Conservation (phyloP, 495 filamentous ascomycete genomes). For the Tuber calosporum region DNA sequence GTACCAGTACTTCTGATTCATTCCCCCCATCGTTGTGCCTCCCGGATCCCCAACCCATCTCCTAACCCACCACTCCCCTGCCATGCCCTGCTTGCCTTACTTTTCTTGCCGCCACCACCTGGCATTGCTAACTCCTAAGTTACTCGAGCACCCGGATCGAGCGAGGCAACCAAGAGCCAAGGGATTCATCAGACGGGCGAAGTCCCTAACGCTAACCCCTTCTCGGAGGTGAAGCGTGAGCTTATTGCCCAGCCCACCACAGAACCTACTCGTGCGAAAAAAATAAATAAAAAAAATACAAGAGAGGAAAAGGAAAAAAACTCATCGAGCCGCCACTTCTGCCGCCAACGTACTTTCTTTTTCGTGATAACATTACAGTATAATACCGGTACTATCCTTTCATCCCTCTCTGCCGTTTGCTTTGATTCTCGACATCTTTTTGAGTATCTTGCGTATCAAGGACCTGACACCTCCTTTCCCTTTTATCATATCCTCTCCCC, state of each 20-base stretch:
- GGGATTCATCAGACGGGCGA: not conserved
- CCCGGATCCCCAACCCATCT: not conserved
- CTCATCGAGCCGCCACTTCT: not conserved
- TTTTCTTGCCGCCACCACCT: too few species aligned
- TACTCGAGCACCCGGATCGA: not conserved
- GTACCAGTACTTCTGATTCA: too few species aligned
- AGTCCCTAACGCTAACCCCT: not conserved
- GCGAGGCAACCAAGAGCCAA: not conserved
- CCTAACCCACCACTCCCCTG: not conserved
- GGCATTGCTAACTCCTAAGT: too few species aligned
- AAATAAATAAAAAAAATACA: too few species aligned
- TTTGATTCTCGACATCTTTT: not conserved
- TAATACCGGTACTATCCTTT: not conserved
- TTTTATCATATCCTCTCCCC: not conserved
- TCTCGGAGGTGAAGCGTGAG: not conserved
- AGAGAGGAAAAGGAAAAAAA: not conserved
- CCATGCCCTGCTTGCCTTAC: not conserved
- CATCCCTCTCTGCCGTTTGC: not conserved
- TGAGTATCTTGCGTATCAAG: not conserved
- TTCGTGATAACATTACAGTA: not conserved
- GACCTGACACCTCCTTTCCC: not conserved
- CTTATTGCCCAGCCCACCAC: not conserved
- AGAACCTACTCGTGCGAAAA: not conserved
- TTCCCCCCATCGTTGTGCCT: not conserved
- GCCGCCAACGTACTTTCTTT: not conserved